Conservation (phyloP, 2,329 filamentous ascomycete genomes). For the Dactylellina haptotyla region DNA sequence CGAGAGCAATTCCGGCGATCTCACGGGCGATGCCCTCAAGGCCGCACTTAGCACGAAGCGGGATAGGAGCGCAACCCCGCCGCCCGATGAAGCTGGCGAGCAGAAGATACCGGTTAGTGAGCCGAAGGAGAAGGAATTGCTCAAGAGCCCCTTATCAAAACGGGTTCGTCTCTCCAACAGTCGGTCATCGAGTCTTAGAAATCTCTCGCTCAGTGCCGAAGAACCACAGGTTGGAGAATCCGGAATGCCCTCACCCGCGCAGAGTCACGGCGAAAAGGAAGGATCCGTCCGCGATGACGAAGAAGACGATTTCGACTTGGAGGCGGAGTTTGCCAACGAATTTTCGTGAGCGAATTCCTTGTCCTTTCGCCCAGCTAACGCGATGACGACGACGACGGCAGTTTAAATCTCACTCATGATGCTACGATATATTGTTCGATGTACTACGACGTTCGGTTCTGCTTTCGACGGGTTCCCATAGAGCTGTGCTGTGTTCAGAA, state of each 20-base stretch:
- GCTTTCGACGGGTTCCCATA: neutral
- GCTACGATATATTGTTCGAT: slow-evolving; percentile 19
- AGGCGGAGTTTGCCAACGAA: slow-evolving; percentile 48
- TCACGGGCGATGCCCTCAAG: slow-evolving; percentile 23
- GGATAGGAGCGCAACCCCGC: slow-evolving; percentile 47
- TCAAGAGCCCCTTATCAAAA: slow-evolving; percentile 51
- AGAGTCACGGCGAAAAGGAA: slow-evolving; percentile 42
- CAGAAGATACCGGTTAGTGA: slow-evolving; percentile 25
- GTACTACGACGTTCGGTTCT: neutral
- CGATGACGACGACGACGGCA: neutral
- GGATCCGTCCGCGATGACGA: slow-evolving; percentile 37
- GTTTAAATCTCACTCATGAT: too few species aligned
- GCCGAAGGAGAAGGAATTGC: slow-evolving; percentile 41
- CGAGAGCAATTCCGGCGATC: slow-evolving; percentile 46
- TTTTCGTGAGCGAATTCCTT: slow-evolving; percentile 18
- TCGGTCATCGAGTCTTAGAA: slow-evolving; percentile 50
- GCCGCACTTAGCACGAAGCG: slow-evolving; percentile 37
- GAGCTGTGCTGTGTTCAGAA: neutral
- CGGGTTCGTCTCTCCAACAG: slow-evolving; percentile 47
- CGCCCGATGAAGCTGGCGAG: slow-evolving; percentile 39
- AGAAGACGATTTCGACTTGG: slow-evolving; percentile 50
- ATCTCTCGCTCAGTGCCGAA: slow-evolving; percentile 45
- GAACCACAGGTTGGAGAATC: slow-evolving; percentile 42
- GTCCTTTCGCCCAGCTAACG: neutral
- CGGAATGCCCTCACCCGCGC: slow-evolving; percentile 50